Percentiles rank a stretch among this genome's conserved stretches.
Evolutionary conservation across 495 filamentous ascomycete species (phyloP).

Genomic region (Cercophora samala): DNA sequence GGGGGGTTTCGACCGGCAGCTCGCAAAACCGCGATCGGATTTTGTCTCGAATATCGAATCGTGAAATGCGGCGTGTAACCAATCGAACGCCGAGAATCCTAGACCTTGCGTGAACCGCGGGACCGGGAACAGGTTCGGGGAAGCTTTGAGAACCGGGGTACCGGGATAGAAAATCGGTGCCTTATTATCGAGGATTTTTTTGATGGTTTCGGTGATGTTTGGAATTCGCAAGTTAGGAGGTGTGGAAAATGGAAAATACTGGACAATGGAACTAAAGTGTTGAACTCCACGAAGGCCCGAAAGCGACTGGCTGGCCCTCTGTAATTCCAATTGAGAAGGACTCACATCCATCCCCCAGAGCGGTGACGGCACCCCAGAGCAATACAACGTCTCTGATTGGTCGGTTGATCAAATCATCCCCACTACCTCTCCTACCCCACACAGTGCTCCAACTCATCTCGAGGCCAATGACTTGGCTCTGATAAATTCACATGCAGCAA

Average conservation of each 20-base stretch:
- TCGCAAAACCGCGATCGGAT: slow-evolving; percentile 3
- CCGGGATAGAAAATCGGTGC: neutral
- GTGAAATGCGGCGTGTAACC: neutral
- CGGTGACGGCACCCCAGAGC: neutral
- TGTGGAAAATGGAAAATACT: neutral
- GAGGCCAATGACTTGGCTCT: neutral
- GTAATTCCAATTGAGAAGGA: neutral
- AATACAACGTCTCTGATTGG: neutral
- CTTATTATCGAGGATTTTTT: neutral
- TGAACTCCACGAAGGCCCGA: neutral
- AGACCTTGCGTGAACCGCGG: neutral
- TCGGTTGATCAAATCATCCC: neutral
- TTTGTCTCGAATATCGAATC: slow-evolving; percentile 1
- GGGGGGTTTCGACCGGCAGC: neutral
- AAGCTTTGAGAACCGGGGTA: neutral
- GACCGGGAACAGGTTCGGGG: neutral
- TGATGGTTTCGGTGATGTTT: neutral
- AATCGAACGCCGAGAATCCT: slow-evolving; percentile 7
- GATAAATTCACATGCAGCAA: neutral
- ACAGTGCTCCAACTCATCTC: neutral
- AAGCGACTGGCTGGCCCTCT: neutral
- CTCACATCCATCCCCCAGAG: slow-evolving; percentile 4
- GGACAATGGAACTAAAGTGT: neutral
- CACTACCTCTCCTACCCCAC: neutral
- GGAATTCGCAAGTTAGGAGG: neutral